Conservation (phyloP, 768 basidiomycete species). For the Amanita polypyramis region DNA sequence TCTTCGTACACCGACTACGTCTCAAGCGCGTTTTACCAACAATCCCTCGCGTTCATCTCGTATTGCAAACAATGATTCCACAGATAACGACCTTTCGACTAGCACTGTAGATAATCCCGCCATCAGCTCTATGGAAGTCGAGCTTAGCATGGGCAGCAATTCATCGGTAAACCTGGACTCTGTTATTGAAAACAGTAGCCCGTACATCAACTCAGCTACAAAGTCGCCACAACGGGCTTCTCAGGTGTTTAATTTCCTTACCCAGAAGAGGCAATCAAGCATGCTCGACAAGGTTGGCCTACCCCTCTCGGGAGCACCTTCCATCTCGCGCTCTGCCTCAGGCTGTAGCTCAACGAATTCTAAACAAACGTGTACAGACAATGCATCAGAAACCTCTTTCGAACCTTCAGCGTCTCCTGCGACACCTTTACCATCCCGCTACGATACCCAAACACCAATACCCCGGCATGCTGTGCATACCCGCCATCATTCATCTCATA, state of each 20-base stretch:
- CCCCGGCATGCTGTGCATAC: not conserved
- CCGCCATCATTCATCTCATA: conserved; percentile 1
- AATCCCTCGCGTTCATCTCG: conserved; percentile 20
- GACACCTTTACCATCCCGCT: conserved; percentile 8
- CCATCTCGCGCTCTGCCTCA: conserved; percentile 31
- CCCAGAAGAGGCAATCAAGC: conserved; percentile 30
- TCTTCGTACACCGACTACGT: conserved; percentile 41
- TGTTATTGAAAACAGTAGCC: conserved; percentile 13
- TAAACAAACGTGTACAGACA: conserved; percentile 9
- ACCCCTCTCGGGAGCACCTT: conserved; percentile 24
- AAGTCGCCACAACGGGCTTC: conserved; percentile 59
- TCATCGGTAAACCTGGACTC: conserved; percentile 17
- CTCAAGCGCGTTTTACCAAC: conserved; percentile 26
- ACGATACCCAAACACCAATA: conserved; percentile 7
- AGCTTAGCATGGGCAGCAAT: conserved; percentile 45
- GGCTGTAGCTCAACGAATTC: conserved; percentile 15
- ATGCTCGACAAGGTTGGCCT: conserved; percentile 23
- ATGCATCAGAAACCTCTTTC: conserved; percentile 10
- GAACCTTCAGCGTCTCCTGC: conserved; percentile 7
- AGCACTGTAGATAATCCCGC: conserved; percentile 31
- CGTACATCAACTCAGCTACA: conserved; percentile 27
- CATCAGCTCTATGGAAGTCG: conserved; percentile 71
- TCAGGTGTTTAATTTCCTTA: conserved; percentile 66
- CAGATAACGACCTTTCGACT: conserved; percentile 36
- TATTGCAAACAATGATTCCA: conserved; percentile 25